These are phyloP conservation scores for Aspergillus funiculosus DNA, from an alignment of 495 filamentous ascomycete genomes.

Conservation along the genomic window DNA sequence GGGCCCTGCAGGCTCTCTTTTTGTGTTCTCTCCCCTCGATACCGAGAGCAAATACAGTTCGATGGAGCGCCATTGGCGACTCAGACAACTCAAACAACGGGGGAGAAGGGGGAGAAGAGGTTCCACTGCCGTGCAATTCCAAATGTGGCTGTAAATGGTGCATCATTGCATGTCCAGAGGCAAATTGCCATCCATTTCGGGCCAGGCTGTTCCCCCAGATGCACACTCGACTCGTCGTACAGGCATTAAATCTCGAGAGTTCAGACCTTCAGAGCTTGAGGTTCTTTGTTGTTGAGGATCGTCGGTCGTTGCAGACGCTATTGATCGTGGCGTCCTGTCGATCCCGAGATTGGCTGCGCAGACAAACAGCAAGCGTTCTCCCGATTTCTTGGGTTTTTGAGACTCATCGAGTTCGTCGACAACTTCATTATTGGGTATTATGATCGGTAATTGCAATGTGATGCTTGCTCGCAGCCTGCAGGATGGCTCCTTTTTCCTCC, in stretches of 20 bases:
- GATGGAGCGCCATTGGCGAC: not conserved
- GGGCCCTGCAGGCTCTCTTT: slow-evolving; percentile 1
- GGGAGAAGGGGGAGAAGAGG: too few species aligned
- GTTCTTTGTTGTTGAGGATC: slow-evolving; percentile 3
- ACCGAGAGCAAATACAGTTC: not conserved
- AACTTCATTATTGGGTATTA: too few species aligned
- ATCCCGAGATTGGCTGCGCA: slow-evolving; percentile 7
- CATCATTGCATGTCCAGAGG: not conserved
- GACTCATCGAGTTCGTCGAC: not conserved
- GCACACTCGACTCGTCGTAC: slow-evolving; percentile 2
- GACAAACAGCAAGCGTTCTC: not conserved
- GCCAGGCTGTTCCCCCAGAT: not conserved
- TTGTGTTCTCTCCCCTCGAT: too few species aligned
- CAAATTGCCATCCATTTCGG: too few species aligned
- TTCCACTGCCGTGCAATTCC: slow-evolving; percentile 1
- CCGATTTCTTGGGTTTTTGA: slow-evolving; percentile 1
- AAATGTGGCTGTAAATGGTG: slow-evolving; percentile 15
- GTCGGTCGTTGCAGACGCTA: slow-evolving; percentile 1
- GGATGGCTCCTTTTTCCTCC: too few species aligned
- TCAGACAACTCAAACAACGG: not conserved
- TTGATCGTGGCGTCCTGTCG: slow-evolving; percentile 2
- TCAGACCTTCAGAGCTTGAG: too few species aligned
- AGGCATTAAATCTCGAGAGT: slow-evolving; percentile 3
- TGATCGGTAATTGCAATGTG: too few species aligned
- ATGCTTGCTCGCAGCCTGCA: too few species aligned